A percentile compares a stretch with the other conserved stretches of the same genome.
phyloP scores from a whole-genome alignment of 257 asterid species.

The Solanum clarkiae region DNA sequence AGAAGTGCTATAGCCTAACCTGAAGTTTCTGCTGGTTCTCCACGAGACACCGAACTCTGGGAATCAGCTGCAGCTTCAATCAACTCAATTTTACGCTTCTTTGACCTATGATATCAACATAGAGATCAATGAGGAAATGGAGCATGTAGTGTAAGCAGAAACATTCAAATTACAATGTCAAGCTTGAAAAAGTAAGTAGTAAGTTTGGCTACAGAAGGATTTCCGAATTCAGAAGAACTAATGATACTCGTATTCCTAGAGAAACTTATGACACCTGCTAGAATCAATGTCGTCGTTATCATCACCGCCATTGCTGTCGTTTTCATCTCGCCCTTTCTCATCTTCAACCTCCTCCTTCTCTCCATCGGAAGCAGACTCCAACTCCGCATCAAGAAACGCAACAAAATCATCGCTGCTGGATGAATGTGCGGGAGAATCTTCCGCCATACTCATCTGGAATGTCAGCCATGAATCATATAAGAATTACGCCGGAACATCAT shows the following conservation, averaged over 20 bases:
- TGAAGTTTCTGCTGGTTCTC: constrained; percentile 15
- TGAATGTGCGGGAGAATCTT: constrained; percentile 67
- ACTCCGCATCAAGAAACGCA: constrained; percentile 57
- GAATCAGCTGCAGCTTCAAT: constrained; percentile 12
- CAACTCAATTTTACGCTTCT: constrained; percentile 60
- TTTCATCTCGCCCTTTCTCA: constrained; percentile 10
- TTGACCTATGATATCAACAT: constrained; percentile 28
- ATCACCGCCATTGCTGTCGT: constrained; percentile 5
- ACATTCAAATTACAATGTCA: neutral
- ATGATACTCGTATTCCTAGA: neutral
- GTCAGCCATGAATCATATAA: neutral
- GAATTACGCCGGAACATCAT: neutral
- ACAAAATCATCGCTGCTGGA: constrained; percentile 85
- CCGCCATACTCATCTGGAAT: constrained; percentile 67
- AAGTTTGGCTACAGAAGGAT: neutral
- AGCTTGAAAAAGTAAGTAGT: neutral
- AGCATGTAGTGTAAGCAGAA: neutral
- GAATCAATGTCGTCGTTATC: constrained; percentile 9
- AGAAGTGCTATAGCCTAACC: constrained; percentile 7
- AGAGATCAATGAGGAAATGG: neutral
- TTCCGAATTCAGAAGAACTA: neutral
- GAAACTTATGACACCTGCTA: constrained; percentile 22
- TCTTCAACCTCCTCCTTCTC: constrained; percentile 2
- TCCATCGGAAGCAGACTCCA: constrained; percentile 52
- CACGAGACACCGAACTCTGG: constrained; percentile 29